phyloP scores from a whole-genome alignment of 164 flowering plant species.

The Stephania japonica region DNA sequence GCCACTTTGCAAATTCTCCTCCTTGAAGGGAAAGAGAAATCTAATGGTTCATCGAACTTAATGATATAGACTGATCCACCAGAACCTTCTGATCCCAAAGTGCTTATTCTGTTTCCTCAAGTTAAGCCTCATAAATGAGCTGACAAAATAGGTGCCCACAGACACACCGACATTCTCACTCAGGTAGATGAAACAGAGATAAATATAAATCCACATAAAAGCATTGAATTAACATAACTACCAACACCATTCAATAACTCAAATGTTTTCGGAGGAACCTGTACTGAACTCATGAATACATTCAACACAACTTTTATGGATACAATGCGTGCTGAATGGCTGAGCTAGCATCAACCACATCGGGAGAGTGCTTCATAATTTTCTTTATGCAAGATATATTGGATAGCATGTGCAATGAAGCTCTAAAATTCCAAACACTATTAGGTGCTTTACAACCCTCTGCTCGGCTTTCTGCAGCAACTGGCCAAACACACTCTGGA shows the following conservation, averaged over 20 bases:
- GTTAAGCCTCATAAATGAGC: constrained; percentile 39
- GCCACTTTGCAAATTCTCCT: constrained; percentile 30
- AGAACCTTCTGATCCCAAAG: constrained; percentile 61
- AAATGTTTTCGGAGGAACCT: not conserved
- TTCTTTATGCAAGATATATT: constrained; percentile 53
- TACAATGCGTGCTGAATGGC: constrained; percentile 47
- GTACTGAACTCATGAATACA: not conserved
- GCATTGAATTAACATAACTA: not conserved
- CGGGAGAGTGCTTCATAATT: constrained; percentile 22
- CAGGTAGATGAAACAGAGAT: not conserved
- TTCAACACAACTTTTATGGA: constrained; percentile 34
- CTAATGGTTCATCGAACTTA: constrained; percentile 43
- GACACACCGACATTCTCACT: not conserved
- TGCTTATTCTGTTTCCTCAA: constrained; percentile 49
- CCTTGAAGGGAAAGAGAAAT: constrained; percentile 21
- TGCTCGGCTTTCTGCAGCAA: constrained; percentile 18
- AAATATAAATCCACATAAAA: not conserved
- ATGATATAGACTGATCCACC: constrained; percentile 57
- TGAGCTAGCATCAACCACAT: constrained; percentile 21
- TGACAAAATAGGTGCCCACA: constrained; percentile 3
- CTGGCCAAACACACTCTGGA: constrained; percentile 56
- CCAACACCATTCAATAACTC: not conserved
- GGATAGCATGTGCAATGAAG: constrained; percentile 34
- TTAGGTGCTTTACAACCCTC: constrained; percentile 21
- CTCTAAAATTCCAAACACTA: constrained; percentile 36